Conservation (phyloP, 2,329 filamentous ascomycete genomes). For the Monosporascus ibericus region DNA sequence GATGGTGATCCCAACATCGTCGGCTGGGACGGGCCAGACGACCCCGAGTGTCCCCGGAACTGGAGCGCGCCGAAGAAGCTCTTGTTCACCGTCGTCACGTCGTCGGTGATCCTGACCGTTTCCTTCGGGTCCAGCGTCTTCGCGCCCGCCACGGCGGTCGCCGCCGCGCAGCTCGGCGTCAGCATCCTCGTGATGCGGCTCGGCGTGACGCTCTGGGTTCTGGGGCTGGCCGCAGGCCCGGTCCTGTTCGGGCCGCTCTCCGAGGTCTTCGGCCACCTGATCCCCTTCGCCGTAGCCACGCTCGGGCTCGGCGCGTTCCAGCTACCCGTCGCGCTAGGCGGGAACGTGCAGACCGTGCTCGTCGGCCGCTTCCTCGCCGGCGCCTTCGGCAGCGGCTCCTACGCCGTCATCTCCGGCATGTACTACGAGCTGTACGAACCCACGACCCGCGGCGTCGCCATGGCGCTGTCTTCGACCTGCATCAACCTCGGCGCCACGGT, state of each 20-base stretch:
- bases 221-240: slow-evolving; percentile 9
- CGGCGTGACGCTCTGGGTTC: slow-evolving; percentile 9
- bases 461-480: slow-evolving; percentile 8
- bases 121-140: slow-evolving; percentile 15
- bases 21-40: slow-evolving; percentile 12
- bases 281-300: slow-evolving; percentile 8
- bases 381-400: slow-evolving; percentile 8
- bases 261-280: slow-evolving; percentile 9
- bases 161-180: slow-evolving; percentile 8
- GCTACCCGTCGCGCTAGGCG: slow-evolving; percentile 12
- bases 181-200: slow-evolving; percentile 10
- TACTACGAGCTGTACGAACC: slow-evolving; percentile 14
- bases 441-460: slow-evolving; percentile 10
- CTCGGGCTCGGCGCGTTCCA: slow-evolving; percentile 11
- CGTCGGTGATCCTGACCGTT: slow-evolving; percentile 8
- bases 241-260: slow-evolving; percentile 12
- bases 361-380: slow-evolving; percentile 15
- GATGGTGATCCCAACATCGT: slow-evolving; percentile 1
- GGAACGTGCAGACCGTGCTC: slow-evolving; percentile 10
- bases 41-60: slow-evolving; percentile 12
- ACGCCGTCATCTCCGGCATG: slow-evolving; percentile 10
- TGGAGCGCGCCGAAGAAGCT: slow-evolving; percentile 9
- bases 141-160: slow-evolving; percentile 7
- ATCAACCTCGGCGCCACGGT: slow-evolving; percentile 13
- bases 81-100: slow-evolving; percentile 8